Conservation (phyloP, 1,284 basidiomycete species). For the Mixia osmundae region DNA sequence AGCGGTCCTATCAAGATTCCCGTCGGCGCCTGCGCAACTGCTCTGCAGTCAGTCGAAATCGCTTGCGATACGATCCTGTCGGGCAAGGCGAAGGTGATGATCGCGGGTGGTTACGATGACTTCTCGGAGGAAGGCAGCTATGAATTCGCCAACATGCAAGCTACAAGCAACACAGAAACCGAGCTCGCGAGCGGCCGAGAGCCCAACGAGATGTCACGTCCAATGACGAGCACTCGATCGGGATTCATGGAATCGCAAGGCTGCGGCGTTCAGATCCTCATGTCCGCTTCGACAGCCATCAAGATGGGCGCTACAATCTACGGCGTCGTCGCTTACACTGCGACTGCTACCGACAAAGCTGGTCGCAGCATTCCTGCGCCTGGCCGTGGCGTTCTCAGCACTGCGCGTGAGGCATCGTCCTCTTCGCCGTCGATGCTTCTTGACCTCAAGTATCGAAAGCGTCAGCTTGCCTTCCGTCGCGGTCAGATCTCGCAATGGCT, state of each 20-base stretch:
- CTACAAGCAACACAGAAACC: conserved; percentile 84
- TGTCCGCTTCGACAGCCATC: conserved; percentile 86
- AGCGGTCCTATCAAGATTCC: conserved; percentile 96
- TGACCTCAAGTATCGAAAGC: conserved; percentile 59
- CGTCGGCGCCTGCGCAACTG: conserved; percentile 94
- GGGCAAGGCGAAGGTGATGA: conserved; percentile 97
- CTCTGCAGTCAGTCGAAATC: conserved; percentile 90
- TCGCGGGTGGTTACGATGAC: conserved; percentile 95
- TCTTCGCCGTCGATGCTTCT: conserved; percentile 46
- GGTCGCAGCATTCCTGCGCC: conserved; percentile 30
- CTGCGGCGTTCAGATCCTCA: conserved; percentile 84
- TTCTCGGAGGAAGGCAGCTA: conserved; percentile 42
- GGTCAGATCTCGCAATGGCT: conserved; percentile 85
- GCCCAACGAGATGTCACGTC: conserved; percentile 93
- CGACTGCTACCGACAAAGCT: conserved; percentile 46
- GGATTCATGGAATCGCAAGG: conserved; percentile 84
- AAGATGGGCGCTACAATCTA: conserved; percentile 79
- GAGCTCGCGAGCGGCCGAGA: conserved; percentile 98
- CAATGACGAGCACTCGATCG: conserved; percentile 80
- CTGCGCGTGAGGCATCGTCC: conserved; percentile 55
- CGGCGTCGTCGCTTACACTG: conserved; percentile 80
- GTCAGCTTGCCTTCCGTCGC: conserved; percentile 80
- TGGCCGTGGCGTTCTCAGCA: conserved; percentile 63
- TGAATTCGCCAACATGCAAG: conserved; percentile 82
- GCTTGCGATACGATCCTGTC: conserved; percentile 84